phyloP scores from a whole-genome alignment of 108 stramenopile genomes.

The Aurantiochytrium sp. region DNA sequence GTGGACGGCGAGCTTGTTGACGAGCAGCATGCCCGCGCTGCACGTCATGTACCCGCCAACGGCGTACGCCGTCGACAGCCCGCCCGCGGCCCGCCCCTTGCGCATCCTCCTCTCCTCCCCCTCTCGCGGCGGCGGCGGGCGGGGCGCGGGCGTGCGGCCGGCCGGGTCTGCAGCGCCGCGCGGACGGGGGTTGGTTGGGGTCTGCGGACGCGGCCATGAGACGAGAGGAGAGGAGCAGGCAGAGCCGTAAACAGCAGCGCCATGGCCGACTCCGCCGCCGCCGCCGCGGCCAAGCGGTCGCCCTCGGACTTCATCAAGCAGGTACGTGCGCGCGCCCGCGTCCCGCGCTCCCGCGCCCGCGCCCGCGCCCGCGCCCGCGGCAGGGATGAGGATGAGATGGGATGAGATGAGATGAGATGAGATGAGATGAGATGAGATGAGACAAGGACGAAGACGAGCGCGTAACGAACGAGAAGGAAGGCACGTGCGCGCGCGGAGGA shows the following conservation, averaged over 20 bases:
- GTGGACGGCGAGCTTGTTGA: constrained; percentile 65
- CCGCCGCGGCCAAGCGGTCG: neutral
- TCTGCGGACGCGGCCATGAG: no score
- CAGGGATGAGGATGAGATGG: no score
- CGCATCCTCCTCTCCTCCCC: neutral
- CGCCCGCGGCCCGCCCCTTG: neutral
- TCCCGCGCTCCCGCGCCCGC: neutral
- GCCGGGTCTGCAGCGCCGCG: no score
- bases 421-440: neutral
- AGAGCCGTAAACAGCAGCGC: neutral
- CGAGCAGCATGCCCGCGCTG: constrained; percentile 60
- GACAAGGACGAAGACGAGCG: neutral
- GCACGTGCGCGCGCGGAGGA: no score
- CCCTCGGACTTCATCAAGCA: constrained; percentile 35
- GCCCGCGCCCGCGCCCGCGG: neutral
- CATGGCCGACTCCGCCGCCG: neutral
- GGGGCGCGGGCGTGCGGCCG: no score
- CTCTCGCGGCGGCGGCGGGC: no score
- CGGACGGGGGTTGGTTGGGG: no score
- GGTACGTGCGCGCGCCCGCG: neutral
- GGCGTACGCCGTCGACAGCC: constrained; percentile 41
- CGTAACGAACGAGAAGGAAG: no score
- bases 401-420: no score
- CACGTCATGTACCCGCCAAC: constrained; percentile 63
- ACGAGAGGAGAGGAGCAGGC: no score